Base-by-base conservation (phyloP, 1,284 basidiomycete genomes). In the Sphaerobolus stellatus region DNA sequence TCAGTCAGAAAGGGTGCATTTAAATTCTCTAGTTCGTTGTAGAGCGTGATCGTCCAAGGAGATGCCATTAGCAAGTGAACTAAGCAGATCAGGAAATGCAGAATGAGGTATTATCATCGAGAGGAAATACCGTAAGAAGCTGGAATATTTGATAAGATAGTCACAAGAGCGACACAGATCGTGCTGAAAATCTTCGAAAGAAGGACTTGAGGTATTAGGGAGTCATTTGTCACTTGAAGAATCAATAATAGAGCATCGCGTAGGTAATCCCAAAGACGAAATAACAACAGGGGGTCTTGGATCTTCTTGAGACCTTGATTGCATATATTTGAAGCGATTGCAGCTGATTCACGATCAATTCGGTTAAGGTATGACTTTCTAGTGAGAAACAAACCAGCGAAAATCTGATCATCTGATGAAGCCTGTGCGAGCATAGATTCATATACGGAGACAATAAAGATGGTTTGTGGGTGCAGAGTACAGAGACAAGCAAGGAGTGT, bases 201-300 rank as follows among this genome's bases (percentile, higher is more conserved):
- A n/a, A n/a, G n/a, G n/a, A n/a, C n/a, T n/a, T n/a, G n/a, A n/a
- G n/a, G n/a, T n/a, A n/a, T n/a, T n/a, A n/a, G n/a, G n/a, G n/a
- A n/a, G n/a, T n/a, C n/a, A n/a, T n/a, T n/a, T n/a, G n/a, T 44
- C 41, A 25, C 29, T 7, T 28, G 70, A 29, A 80, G 61, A 36
- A 82, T 76, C 28, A 80, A 65, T 9, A 82, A 57, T 4, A 83
- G 63, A 1, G 71, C 67, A 53, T 83, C 78, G 29, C 78, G 68
- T 44, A 88, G 64, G 60, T 78, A 75, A 50, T 80, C 71, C 78
- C 82, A 82, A n/a, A n/a, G n/a, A n/a, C n/a, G n/a, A n/a, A n/a
- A n/a, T n/a, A n/a, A n/a, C n/a, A n/a, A n/a, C n/a, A n/a, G n/a
- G n/a, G n/a, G n/a, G n/a, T n/a, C n/a, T n/a, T n/a, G n/a, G n/a